Evolutionary conservation across 208 protist genomes (phyloP), one percentile per base, ranked within the genome.

Genomic region (Wallacemonas sp.): DNA sequence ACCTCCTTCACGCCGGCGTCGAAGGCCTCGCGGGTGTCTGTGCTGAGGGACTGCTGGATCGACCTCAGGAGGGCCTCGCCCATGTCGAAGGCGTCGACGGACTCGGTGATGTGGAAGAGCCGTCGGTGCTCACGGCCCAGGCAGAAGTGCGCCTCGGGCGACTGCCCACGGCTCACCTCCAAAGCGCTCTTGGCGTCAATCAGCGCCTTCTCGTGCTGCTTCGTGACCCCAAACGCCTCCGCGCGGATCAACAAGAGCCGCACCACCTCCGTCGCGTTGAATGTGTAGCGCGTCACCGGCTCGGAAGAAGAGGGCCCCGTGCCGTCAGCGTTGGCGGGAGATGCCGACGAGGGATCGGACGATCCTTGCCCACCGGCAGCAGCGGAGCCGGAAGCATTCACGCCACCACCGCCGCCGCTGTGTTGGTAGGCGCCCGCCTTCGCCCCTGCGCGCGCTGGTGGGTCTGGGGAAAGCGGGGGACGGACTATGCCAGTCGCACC

Each of bases 181-280:
- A 88, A 48, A 2, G 82, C 88, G 12, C 45, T 77, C 38, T 72
- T 42, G 9, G 83, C 82, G 61, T 94, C 88, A 41, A 86, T 42
- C 52, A 91, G 46, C 2, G 82, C 85, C 15, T 79, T 71, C 39
- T 79, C 75, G 72, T 92, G 76, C 54, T 79, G 76, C 66, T 76
- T 78, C 27, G 74, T 73, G 32, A 57, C 57, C 15, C 74, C 75
- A 58, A 82, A 88, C 9, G 79, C 81, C 32, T 94, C 85, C 21
- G 75, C 76, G 26, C 88, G 88, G 15, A 94, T 70, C 21, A 94
- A 76, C 36, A 92, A 67, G 21, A 94, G 65, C 17, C 80, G 84
- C 50, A 86, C 52, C 10, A 79, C 33, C 68, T 94, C 83, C 5
- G 69, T 83, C 6, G 69, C 53, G 68, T 92, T 94, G 34, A 92